phyloP scores from a whole-genome alignment of 371 early-diverging fungal genomes.

The Thermomucor indicae-seudaticae region DNA sequence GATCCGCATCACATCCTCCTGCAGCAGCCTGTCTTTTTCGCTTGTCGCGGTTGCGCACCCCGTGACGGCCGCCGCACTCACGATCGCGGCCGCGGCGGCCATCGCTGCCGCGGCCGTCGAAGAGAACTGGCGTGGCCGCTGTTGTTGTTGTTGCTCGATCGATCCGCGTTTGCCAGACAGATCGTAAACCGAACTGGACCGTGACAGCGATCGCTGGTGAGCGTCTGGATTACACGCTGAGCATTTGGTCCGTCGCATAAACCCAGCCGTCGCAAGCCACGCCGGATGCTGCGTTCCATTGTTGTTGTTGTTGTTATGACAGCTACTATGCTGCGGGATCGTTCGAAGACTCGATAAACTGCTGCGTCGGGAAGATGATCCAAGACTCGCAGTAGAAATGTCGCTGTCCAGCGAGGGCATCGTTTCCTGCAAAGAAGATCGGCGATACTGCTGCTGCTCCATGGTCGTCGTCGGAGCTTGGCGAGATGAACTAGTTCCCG shows the following conservation, averaged over 20 bases:
- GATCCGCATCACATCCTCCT: background rate
- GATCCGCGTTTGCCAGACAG: slow-evolving; percentile 4
- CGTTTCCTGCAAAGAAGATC: background rate
- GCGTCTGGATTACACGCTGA: slow-evolving; percentile 16
- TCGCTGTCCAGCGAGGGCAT: slow-evolving; percentile 8
- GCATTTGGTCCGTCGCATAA: slow-evolving; percentile 18
- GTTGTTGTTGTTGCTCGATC: slow-evolving; percentile 6
- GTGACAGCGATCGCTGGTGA: slow-evolving; percentile 9
- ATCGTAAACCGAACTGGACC: slow-evolving; percentile 13
- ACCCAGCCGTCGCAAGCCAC: slow-evolving; percentile 13
- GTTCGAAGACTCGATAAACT: slow-evolving; percentile 6
- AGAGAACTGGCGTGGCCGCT: background rate
- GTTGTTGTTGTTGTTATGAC: background rate
- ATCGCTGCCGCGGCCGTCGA: slow-evolving; percentile 5
- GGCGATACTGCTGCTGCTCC: background rate
- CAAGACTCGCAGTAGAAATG: slow-evolving; percentile 7
- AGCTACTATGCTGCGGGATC: background rate
- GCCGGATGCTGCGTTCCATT: slow-evolving; percentile 11
- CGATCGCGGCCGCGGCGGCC: slow-evolving; percentile 5
- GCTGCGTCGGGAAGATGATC: slow-evolving; percentile 11
- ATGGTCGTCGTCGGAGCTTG: background rate
- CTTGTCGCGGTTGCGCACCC: background rate
- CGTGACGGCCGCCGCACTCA: slow-evolving; percentile 7
- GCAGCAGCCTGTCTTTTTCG: background rate
- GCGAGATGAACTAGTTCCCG: too few species aligned